Evolutionary conservation across 2,329 filamentous ascomycete genomes (phyloP), one percentile per base, ranked within the genome.

Genomic region (Tolypocladium ovalisporum): DNA sequence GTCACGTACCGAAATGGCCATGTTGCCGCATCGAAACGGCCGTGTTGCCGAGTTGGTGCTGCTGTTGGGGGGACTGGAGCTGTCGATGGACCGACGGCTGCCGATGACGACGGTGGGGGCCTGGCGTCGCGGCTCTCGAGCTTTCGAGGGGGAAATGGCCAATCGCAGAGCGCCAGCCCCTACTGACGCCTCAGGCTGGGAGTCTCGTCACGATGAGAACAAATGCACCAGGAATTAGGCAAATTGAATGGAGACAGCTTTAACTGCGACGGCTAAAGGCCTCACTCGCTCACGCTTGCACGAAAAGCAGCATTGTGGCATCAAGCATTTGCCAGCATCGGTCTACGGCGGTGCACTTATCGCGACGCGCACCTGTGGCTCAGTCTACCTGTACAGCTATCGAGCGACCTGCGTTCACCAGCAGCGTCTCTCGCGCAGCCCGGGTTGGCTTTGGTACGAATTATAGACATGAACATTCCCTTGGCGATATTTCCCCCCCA

Each of bases 1-100:
- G 54, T 35, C 29, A 54, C 57, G 22, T 61, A 66, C 64, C 59
- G 64, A 65, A 52, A 66, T 58, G 49, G 64, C 63, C 64, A 66
- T 66, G 35, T 52, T 62, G 61, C 58, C 55, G 62, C 58, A 61
- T 64, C 51, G 58, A 57, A 32, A 35, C 55, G 58, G 52, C n/a
- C 40, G 24, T 51, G 52, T 15, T 34, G 42, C 19, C 29, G 52
- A 49, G 29, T 40, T 39, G 17, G 40, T 32, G 52, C 22, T 53
- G 39, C 27, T 44, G 36, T 35, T 5, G 29, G 39, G 3, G 54
- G 29, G 44, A 19, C 53, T 29, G 54, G n/a, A 44, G 24, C 39
- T 47, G 51, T 37, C 37, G 42, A 10, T 39, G 29, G 36, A 42
- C 34, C 36, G 19, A 37, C 32, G 12, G 42, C 24, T 15, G 34